These are phyloP conservation scores for Zopfochytrium polystomum DNA, from an alignment of 371 early-diverging fungal species.

Conservation along the genomic window DNA sequence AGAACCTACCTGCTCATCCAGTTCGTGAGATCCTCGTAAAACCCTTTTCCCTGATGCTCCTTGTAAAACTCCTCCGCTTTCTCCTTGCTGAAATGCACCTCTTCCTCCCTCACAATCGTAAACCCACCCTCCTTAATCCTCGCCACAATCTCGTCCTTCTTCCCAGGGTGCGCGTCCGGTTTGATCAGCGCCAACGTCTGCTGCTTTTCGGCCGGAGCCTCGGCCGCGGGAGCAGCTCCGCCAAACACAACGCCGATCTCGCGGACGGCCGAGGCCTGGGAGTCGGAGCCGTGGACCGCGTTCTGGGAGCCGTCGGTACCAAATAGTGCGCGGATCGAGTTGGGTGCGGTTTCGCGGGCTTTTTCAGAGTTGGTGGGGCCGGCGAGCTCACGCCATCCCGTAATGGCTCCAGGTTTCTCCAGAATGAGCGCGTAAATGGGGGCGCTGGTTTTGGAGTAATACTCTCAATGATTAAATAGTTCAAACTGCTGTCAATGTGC, in stretches of 20 bases:
- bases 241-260: conserved; percentile 62
- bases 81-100: too few species aligned
- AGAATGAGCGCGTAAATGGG: conserved; percentile 70
- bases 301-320: conserved; percentile 70
- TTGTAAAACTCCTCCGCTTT: too few species aligned
- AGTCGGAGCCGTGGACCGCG: conserved; percentile 82
- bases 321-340: conserved; percentile 51
- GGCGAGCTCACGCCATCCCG: conserved; percentile 66
- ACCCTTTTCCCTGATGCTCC: too few species aligned
- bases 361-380: conserved; percentile 71
- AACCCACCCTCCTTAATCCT: too few species aligned
- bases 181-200: conserved; percentile 57
- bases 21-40: too few species aligned
- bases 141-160: too few species aligned
- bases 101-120: too few species aligned
- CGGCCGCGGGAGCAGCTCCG: not conserved
- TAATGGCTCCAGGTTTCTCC: conserved; percentile 62
- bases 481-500: not conserved
- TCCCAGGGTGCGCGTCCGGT: too few species aligned
- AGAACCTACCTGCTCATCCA: too few species aligned
- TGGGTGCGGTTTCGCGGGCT: conserved; percentile 60
- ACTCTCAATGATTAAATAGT: not conserved
- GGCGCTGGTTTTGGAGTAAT: conserved; percentile 38
- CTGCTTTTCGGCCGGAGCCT: conserved; percentile 22
- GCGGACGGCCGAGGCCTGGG: conserved; percentile 59